Evolutionary conservation across 108 stramenopile species (phyloP), one percentile per base, ranked within the genome.

Genomic region (Thalassiosira profunda): DNA sequence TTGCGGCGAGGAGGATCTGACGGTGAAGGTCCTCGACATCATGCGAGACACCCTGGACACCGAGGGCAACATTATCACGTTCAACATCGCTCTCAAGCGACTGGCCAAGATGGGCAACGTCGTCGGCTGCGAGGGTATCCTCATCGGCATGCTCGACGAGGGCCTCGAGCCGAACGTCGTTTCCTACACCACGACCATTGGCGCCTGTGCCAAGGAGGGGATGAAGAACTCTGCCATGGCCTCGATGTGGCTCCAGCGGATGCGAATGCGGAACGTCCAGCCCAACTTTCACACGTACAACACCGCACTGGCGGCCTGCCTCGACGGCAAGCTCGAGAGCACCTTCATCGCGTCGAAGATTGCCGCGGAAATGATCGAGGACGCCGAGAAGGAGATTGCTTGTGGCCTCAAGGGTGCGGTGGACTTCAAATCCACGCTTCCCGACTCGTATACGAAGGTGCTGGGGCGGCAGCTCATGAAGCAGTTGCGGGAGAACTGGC

Each of bases 61-160:
- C 5, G 94, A 95, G 52, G 94, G 94, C 23, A 95, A 95, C 60
- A 80, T 93, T 34, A 86, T 95, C 61, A 95, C 94, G 15, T 87
- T 89, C 63, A 95, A 95, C 63, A 95, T 95, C 80, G 94, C 94
- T 9, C 66, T 95, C 30, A 95, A 95, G 75, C 89, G 94, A 48
- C 62, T 95, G 42, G 94, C 94, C 2, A 92, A 93, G 73, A 41
- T 53, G 21, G 91, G 91, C 21, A 92, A 91, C 54, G 33, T 60
- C 0, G n/a, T 47, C 15, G 91, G 76, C 4, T 91, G 89, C 56
- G 94, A 95, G 43, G 91, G 91, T 52, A 88, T 95, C 51, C 89
- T 95, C 52, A 74, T 95, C 38, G 89, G 86, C 43, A 95, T 95
- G 94, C 82, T 95, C 33, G 84, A 91, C 48, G 68, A 70, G 37